These are phyloP conservation scores for Mycena crocata DNA, from an alignment of 768 basidiomycete species.

Conservation along the genomic window DNA sequence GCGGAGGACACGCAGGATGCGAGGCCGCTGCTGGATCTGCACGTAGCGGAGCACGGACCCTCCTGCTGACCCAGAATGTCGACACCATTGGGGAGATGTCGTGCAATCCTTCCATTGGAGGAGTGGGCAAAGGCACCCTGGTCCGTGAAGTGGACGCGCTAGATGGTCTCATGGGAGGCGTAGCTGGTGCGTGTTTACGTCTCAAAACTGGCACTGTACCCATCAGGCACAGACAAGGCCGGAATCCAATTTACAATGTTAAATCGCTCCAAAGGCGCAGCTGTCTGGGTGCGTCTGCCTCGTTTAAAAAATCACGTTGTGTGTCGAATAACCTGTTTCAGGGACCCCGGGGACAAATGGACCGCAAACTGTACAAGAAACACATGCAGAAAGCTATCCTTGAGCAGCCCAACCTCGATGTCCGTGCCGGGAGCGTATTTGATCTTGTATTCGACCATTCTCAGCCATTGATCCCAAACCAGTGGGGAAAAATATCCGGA, in stretches of 20 bases:
- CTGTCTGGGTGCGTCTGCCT: conserved; percentile 79
- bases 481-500: conserved; percentile 70
- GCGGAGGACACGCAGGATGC: conserved; percentile 93
- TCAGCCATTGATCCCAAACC: conserved; percentile 43
- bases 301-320: neutral
- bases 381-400: conserved; percentile 81
- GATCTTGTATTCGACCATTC: conserved; percentile 77
- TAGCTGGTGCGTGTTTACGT: conserved; percentile 71
- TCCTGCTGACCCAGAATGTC: conserved; percentile 84
- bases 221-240: conserved; percentile 71
- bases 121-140: conserved; percentile 91
- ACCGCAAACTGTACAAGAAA: conserved; percentile 83
- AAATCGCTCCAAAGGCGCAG: conserved; percentile 87
- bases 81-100: conserved; percentile 87
- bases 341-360: conserved; percentile 93
- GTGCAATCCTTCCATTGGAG: conserved; percentile 93
- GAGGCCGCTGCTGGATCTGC: conserved; percentile 92
- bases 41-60: conserved; percentile 81
- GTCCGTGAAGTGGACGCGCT: conserved; percentile 93
- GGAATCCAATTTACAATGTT: conserved; percentile 91
- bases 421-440: conserved; percentile 81
- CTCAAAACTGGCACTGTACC: neutral
- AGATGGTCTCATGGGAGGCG: conserved; percentile 85
- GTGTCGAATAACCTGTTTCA: conserved; percentile 42
- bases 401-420: conserved; percentile 75